Percentiles rank a stretch among this genome's conserved stretches.
Conservation (phyloP, 306 rosid genomes). For the Carpinus viminea region DNA sequence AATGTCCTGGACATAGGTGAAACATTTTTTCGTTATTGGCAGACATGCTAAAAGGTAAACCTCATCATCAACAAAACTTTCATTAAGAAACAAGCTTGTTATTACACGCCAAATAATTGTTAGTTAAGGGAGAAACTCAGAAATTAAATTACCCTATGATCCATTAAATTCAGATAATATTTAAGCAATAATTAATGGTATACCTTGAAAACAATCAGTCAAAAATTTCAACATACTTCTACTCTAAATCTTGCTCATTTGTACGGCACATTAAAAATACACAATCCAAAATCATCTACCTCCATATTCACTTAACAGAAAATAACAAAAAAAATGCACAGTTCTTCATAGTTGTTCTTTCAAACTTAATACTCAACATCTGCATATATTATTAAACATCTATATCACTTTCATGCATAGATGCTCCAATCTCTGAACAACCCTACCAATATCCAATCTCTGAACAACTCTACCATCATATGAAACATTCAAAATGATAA, state of each 20-base stretch:
- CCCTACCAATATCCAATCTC: constrained; percentile 7
- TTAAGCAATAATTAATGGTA: neutral
- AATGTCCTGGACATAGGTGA: constrained; percentile 60
- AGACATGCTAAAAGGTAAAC: constrained; percentile 8
- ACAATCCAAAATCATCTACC: neutral
- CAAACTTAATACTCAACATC: neutral
- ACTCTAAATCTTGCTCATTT: neutral
- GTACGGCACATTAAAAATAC: neutral
- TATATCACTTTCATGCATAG: neutral
- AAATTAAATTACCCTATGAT: too few species aligned
- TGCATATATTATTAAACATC: neutral
- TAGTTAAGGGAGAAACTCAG: neutral
- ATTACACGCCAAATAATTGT: neutral
- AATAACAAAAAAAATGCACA: neutral
- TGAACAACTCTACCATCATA: constrained; percentile 17
- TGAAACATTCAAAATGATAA: constrained; percentile 7
- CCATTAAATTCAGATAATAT: neutral
- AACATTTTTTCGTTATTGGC: constrained; percentile 11
- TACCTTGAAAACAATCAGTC: neutral
- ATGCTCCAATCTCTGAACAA: constrained; percentile 16
- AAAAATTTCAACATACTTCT: neutral
- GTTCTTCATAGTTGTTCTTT: neutral
- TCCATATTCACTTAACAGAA: neutral
- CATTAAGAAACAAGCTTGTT: constrained; percentile 9
- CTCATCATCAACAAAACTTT: constrained; percentile 5